Percentiles rank a stretch among this genome's conserved stretches.
Conservation (phyloP, 2,329 filamentous ascomycete species). For the Venturiaceae sp. region DNA sequence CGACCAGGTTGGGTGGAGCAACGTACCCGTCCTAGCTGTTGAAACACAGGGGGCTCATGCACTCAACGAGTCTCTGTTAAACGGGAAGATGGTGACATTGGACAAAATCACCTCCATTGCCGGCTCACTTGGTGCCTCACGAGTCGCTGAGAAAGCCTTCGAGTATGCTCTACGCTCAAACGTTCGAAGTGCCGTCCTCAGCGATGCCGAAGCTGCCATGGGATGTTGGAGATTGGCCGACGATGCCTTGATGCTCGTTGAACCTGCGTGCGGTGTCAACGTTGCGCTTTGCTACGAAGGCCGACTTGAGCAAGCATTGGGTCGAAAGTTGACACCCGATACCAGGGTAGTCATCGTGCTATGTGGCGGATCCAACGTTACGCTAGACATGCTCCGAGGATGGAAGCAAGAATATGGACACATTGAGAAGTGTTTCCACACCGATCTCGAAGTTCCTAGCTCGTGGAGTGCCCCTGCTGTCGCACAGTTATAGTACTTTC, state of each 20-base stretch:
- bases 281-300: slow-evolving; percentile 60
- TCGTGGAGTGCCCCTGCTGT: background rate
- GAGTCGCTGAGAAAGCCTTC: slow-evolving; percentile 60
- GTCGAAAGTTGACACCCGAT: slow-evolving; percentile 53
- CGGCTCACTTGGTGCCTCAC: slow-evolving; percentile 61
- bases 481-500: background rate
- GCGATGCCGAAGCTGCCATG: slow-evolving; percentile 69
- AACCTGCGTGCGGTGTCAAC: slow-evolving; percentile 76
- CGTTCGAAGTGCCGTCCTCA: slow-evolving; percentile 53
- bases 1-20: slow-evolving; percentile 29
- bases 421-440: background rate
- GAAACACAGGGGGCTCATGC: slow-evolving; percentile 70
- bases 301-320: slow-evolving; percentile 43
- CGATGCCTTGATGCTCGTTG: slow-evolving; percentile 72
- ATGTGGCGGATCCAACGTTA: slow-evolving; percentile 57
- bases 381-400: slow-evolving; percentile 38
- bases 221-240: slow-evolving; percentile 70
- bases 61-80: slow-evolving; percentile 51
- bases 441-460: background rate
- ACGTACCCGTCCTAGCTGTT: slow-evolving; percentile 53
- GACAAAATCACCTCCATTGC: slow-evolving; percentile 66
- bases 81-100: slow-evolving; percentile 50
- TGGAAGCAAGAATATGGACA: slow-evolving; percentile 20
- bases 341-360: slow-evolving; percentile 76
- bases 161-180: slow-evolving; percentile 47